Percentiles rank a stretch among this genome's conserved stretches.
phyloP scores from a whole-genome alignment of 1,139 yeast species.

The Taiozyma sp. region DNA sequence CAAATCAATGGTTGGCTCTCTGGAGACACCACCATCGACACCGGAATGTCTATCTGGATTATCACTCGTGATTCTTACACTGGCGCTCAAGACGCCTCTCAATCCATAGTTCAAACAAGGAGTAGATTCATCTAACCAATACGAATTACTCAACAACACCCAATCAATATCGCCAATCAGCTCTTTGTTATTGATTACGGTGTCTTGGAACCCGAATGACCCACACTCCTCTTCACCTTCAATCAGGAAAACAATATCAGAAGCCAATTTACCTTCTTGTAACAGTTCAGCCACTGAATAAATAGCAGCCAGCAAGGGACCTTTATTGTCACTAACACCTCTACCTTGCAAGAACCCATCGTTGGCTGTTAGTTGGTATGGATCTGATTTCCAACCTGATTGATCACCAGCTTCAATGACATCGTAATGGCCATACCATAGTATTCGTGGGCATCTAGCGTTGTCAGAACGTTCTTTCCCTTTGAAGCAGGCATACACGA shows the following conservation, averaged over 20 bases:
- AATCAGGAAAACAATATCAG: slow-evolving; percentile 77
- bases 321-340: slow-evolving; percentile 94
- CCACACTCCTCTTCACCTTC: slow-evolving; percentile 98
- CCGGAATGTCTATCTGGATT: slow-evolving; percentile 94
- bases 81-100: slow-evolving; percentile 83
- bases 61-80: slow-evolving; percentile 65
- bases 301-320: slow-evolving; percentile 86
- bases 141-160: slow-evolving; percentile 85
- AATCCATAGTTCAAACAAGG: slow-evolving; percentile 95
- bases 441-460: slow-evolving; percentile 36
- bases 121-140: slow-evolving; percentile 85
- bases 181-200: slow-evolving; percentile 44
- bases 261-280: slow-evolving; percentile 46
- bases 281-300: slow-evolving; percentile 79
- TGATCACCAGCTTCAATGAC: slow-evolving; percentile 69
- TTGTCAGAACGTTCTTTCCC: slow-evolving; percentile 29
- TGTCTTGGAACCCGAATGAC: slow-evolving; percentile 75
- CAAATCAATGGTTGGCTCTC: slow-evolving; percentile 88
- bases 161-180: slow-evolving; percentile 76
- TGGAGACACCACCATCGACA: slow-evolving; percentile 87
- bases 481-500: slow-evolving; percentile 70
- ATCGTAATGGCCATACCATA: slow-evolving; percentile 97
- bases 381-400: slow-evolving; percentile 71
- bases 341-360: slow-evolving; percentile 89
- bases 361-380: slow-evolving; percentile 67